Evolutionary conservation across 148 eudicot species (phyloP), one percentile per base, ranked within the genome.

Genomic region (Arbutus unedo): DNA sequence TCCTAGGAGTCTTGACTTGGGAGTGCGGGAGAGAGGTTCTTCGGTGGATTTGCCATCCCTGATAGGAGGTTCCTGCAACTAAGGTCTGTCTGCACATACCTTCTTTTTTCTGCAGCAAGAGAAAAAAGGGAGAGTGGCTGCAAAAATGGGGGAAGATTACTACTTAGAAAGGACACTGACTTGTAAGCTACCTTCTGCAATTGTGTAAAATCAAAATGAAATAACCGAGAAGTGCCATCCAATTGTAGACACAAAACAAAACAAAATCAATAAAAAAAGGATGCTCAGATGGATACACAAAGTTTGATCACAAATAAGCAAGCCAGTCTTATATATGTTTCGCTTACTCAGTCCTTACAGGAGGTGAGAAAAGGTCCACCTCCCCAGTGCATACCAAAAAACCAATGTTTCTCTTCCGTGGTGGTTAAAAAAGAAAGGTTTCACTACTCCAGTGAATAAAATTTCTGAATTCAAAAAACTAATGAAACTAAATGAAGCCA

Each of bases 201-300:
- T 49, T 62, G 74, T 62, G 81, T 64, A 48, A 45, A 60, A 38
- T 45, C 70, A 21, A 21, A 60, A 75, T 21, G 56, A 55, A 9
- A 48, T 83, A 83, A 49, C 44, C 57, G 23, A 55, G 54, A 23
- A 66, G 19, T 18, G 16, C 15, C 77, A 67, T 21, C n/a, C 48
- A 15, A 54, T 45, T 21, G 47, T 9, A n/a, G 59, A 9, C 5
- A 5, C 45, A 79, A 10, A 38, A 14, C 48, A 76, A 51, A 38
- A 23, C 5, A 51, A 54, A 81, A 23, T 19, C 19, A 66, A 54
- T 19, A 84, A 75, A 31, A 75, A 41, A 41, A 4, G n/a, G 68
- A 8, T 62, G 66, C 44, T 56, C 66, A 81, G 80, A 81, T 41
- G 60, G 54, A 60, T 64, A 43, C 14, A 11, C 14, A 50, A n/a